Evolutionary conservation across 1,139 yeast species (phyloP).

Genomic region (Keqinozyma sinolaborantium): DNA sequence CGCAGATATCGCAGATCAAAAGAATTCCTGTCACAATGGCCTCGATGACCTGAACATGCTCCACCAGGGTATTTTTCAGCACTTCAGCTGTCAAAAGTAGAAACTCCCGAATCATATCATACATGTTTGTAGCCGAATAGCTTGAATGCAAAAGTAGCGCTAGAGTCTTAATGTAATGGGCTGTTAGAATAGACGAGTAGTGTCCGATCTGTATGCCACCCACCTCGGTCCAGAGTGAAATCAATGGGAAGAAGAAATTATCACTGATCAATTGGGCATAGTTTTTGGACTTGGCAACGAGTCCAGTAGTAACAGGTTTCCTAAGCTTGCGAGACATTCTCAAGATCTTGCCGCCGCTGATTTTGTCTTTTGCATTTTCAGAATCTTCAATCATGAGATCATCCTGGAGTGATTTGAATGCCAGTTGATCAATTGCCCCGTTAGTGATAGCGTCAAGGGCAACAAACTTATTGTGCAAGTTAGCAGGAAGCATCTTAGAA

Average conservation of each 20-base stretch:
- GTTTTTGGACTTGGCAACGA: conserved; percentile 18
- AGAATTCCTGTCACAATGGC: conserved; percentile 45
- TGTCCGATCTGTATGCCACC: conserved; percentile 47
- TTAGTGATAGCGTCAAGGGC: conserved; percentile 8
- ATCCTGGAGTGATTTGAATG: conserved; percentile 22
- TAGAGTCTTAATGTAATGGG: conserved; percentile 60
- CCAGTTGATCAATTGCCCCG: conserved; percentile 3
- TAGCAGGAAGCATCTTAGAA: conserved; percentile 43
- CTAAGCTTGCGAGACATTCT: conserved; percentile 36
- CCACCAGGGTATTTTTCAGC: conserved; percentile 16
- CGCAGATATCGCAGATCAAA: conserved; percentile 44
- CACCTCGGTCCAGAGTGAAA: conserved; percentile 50
- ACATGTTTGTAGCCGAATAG: conserved; percentile 48
- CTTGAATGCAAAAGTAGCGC: conserved; percentile 55
- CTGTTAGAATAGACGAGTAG: conserved; percentile 51
- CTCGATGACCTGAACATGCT: conserved; percentile 37
- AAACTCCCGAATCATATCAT: conserved; percentile 58
- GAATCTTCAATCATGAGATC: conserved; percentile 35
- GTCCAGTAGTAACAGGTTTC: conserved; percentile 4
- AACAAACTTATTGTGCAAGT: conserved; percentile 37
- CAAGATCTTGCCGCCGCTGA: conserved; percentile 47
- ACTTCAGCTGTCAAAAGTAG: conserved; percentile 34
- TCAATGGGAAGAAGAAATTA: conserved; percentile 53
- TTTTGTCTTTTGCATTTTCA: conserved; percentile 35
- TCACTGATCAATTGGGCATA: conserved; percentile 46